Percentiles rank a stretch among this genome's conserved stretches.
phyloP scores from a whole-genome alignment of 805 yeast species.

The Yarrowia bubula region DNA sequence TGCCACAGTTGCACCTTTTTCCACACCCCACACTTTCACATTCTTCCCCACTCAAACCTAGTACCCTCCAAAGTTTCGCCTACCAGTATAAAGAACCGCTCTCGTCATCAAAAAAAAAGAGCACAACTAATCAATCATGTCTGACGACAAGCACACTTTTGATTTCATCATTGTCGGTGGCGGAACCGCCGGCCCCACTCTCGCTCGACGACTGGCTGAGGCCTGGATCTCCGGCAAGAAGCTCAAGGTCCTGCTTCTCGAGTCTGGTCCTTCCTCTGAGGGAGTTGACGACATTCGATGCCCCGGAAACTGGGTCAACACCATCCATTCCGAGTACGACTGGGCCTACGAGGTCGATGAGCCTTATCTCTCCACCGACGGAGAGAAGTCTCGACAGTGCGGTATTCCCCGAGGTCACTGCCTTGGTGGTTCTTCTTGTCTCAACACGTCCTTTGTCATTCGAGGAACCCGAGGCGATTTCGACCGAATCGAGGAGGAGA shows the following conservation, averaged over 20 bases:
- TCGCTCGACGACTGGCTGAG: constrained; percentile 40
- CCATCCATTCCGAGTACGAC: constrained; percentile 38
- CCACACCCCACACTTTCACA: constrained; percentile 25
- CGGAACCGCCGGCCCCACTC: constrained; percentile 40
- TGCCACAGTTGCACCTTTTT: no score
- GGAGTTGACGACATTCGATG: constrained; percentile 34
- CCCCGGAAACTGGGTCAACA: constrained; percentile 37
- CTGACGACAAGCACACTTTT: constrained; percentile 28
- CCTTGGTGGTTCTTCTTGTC: constrained; percentile 40
- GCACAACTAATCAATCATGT: constrained; percentile 9
- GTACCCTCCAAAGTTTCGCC: not conserved
- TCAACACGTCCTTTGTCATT: constrained; percentile 39
- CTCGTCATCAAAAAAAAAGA: not conserved
- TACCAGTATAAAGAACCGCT: not conserved
- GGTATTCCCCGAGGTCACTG: constrained; percentile 40
- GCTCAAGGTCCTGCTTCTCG: constrained; percentile 36
- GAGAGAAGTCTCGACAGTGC: constrained; percentile 34
- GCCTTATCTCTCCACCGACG: constrained; percentile 37
- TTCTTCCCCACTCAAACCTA: constrained; percentile 23
- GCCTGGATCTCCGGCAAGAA: constrained; percentile 33
- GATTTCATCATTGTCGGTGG: constrained; percentile 38
- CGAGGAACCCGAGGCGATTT: constrained; percentile 38
- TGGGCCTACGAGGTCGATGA: constrained; percentile 40
- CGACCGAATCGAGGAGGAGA: constrained; percentile 36
- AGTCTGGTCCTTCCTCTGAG: constrained; percentile 38